These are phyloP conservation scores for Dactylellina parvicollis DNA, from an alignment of 2,329 filamentous ascomycete species.

Conservation along the genomic window DNA sequence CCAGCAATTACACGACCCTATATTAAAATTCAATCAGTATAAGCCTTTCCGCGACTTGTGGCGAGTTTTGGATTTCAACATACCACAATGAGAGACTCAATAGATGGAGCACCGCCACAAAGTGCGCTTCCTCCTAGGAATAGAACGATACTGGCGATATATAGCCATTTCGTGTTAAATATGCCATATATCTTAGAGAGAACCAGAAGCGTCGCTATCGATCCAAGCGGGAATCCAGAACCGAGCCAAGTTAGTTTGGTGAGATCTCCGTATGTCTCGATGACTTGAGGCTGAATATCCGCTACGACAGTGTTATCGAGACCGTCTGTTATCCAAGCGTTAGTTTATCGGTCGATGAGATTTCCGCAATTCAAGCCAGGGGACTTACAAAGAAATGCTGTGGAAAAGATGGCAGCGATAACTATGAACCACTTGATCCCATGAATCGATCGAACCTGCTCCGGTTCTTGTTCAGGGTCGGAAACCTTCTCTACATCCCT, in stretches of 20 bases:
- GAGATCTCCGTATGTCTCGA: conserved; percentile 61
- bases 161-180: conserved; percentile 65
- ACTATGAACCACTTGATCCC: conserved; percentile 57
- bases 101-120: conserved; percentile 60
- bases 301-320: conserved; percentile 66
- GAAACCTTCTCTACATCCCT: conserved; percentile 35
- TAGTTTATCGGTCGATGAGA: conserved; percentile 10
- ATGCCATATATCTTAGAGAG: conserved; percentile 61
- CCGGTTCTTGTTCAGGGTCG: conserved; percentile 10
- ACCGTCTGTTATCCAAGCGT: conserved; percentile 55
- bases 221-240: conserved; percentile 63
- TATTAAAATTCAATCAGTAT: conserved; percentile 49
- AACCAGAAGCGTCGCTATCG: conserved; percentile 61
- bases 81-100: conserved; percentile 56
- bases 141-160: conserved; percentile 57
- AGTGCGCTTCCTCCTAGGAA: conserved; percentile 60
- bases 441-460: conserved; percentile 45
- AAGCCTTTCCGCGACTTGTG: background rate
- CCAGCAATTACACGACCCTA: conserved; percentile 64
- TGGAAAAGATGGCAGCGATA: conserved; percentile 57
- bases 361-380: background rate
- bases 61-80: background rate
- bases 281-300: conserved; percentile 63
- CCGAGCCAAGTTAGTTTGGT: conserved; percentile 63
- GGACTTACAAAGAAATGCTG: conserved; percentile 59